Conservation (phyloP, 192 early-diverging fungal genomes). For the Chytriomyces confervae region DNA sequence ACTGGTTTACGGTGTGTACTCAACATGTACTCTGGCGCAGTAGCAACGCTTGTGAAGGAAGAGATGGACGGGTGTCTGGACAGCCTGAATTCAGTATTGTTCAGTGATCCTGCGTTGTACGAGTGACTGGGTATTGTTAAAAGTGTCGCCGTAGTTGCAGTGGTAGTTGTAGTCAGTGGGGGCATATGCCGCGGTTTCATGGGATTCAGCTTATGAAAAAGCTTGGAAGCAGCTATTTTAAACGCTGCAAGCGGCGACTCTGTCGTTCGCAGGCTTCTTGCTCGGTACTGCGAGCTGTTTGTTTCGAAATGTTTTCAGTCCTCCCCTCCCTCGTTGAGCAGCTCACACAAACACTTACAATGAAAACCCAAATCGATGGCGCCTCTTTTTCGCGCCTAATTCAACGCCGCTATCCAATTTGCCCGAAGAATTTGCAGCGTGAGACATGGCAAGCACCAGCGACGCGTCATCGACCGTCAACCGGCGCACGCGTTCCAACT, state of each 20-base stretch:
- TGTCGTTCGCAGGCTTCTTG: neutral
- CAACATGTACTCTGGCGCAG: constrained; percentile 25
- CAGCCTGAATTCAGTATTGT: neutral
- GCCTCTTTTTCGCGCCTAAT: neutral
- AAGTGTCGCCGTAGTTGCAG: neutral
- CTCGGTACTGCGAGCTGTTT: neutral
- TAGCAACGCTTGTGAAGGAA: constrained; percentile 5
- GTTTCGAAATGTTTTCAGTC: constrained; percentile 6
- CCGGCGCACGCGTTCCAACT: constrained; percentile 27
- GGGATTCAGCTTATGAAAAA: constrained; percentile 16
- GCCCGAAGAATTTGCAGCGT: too few relatives aligned
- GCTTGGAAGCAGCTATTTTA: constrained; percentile 24
- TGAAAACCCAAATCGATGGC: constrained; percentile 19
- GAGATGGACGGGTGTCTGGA: neutral
- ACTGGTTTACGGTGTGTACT: too few relatives aligned
- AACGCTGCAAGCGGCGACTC: neutral
- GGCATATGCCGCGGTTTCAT: neutral
- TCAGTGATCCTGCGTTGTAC: too few relatives aligned
- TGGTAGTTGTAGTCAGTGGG: neutral
- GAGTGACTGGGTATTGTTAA: neutral
- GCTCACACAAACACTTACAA: constrained; percentile 13
- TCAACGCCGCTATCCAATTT: too few relatives aligned
- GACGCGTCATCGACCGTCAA: constrained; percentile 28
- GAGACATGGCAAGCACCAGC: neutral
- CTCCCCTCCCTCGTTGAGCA: too few relatives aligned